Base-by-base conservation (phyloP, 345 rosid species). In the Murraya paniculata region DNA sequence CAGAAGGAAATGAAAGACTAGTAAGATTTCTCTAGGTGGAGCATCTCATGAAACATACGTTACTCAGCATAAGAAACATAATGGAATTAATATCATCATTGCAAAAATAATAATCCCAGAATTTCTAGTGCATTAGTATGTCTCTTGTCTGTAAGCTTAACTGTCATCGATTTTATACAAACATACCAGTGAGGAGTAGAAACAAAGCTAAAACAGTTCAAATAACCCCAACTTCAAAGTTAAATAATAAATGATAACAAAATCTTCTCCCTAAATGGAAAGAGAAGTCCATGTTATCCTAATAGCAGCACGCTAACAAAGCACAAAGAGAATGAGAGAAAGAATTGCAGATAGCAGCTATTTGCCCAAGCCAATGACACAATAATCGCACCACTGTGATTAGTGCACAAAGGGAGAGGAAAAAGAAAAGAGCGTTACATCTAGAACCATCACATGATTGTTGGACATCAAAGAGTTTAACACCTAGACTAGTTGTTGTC, bases 1-100 rank as follows among this genome's bases (percentile, higher is more conserved):
- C 60, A 68, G 72, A 60, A 85, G 55, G 78, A 83, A 68, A 60
- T 71, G 68, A 75, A 70, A 72, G 71, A 58, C 38, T 27, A 16
- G 50, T 75, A 69, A 72, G 61, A 75, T 28, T 35, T 66, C 50
- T 19, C 7, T 25, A 64, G 30, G 60, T 45, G 39, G 38, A 61
- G 14, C 57, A 72, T 53, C 25, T 70, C 22, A 60, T 9, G 33
- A 11, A 59, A 38, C 58, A 81, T 25, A 35, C 60, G 31, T 60
- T 16, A 59, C 9, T 71, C 39, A 31, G 24, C 18, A 19, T 48
- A 11, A 62, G 59, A 39, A 41, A 18, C 8, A 25, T 5, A 38
- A 16, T 50, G 31, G 35, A 22, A 33, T 50, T 27, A 50, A 60
- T 59, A 75, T 21, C 22, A 48, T 9, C 48, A 21, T 21, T 22